A percentile compares a stretch with the other conserved stretches of the same genome.
phyloP scores from a whole-genome alignment of 768 basidiomycete genomes.

The Paxillus ammoniavirescens region DNA sequence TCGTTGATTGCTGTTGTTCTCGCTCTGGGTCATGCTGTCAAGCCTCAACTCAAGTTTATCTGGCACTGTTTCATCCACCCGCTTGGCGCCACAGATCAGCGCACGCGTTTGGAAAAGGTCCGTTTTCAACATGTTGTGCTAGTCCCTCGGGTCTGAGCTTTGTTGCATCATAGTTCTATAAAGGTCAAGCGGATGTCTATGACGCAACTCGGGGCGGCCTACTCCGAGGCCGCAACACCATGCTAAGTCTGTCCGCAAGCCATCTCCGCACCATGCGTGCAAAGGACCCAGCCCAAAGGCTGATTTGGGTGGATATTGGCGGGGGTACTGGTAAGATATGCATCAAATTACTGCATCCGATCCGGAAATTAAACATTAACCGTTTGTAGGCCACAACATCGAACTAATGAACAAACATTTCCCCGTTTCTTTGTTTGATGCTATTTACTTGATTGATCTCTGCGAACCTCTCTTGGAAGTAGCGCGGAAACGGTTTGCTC shows the following conservation, averaged over 20 bases:
- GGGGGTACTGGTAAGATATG: slow-evolving; percentile 58
- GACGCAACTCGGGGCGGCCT: slow-evolving; percentile 62
- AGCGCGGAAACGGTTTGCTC: slow-evolving; percentile 63
- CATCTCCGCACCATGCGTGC: slow-evolving; percentile 52
- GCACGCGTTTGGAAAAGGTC: slow-evolving; percentile 45
- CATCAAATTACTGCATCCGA: neutral
- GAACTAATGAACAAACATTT: slow-evolving; percentile 68
- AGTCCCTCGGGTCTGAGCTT: neutral
- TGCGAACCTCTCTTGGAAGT: slow-evolving; percentile 71
- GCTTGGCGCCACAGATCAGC: slow-evolving; percentile 39
- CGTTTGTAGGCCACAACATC: slow-evolving; percentile 55
- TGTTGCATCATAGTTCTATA: slow-evolving; percentile 48
- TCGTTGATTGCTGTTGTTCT: slow-evolving; percentile 20
- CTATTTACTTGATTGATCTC: slow-evolving; percentile 70
- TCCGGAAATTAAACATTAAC: slow-evolving; percentile 4
- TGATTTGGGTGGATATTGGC: slow-evolving; percentile 79
- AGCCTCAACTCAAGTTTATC: slow-evolving; percentile 44
- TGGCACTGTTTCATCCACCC: slow-evolving; percentile 52
- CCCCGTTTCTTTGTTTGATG: slow-evolving; percentile 58
- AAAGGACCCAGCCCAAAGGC: slow-evolving; percentile 39
- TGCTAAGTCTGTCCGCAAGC: slow-evolving; percentile 64
- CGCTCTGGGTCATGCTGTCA: slow-evolving; percentile 25
- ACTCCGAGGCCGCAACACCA: slow-evolving; percentile 67
- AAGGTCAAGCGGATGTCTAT: slow-evolving; percentile 70
- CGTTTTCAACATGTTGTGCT: neutral